Evolutionary conservation across 306 rosid genomes (phyloP).

Genomic region (Comarum palustre): DNA sequence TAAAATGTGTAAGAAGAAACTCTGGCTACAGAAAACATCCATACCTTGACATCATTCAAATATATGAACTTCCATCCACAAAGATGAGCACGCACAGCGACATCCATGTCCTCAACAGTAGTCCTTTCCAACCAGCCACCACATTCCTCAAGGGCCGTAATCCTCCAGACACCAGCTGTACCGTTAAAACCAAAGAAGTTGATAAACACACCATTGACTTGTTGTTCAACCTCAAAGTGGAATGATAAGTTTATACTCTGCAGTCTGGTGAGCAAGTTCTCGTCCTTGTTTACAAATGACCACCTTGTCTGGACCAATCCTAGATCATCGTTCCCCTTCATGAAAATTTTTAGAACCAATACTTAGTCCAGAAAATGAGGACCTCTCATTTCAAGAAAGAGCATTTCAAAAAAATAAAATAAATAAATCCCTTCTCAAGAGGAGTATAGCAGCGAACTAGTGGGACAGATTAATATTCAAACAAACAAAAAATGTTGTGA

Average conservation of each 20-base stretch:
- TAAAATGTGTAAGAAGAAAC: no score
- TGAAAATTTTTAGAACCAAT: slow-evolving; percentile 9
- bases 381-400: neutral
- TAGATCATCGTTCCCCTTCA: slow-evolving; percentile 89
- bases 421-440: neutral
- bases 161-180: slow-evolving; percentile 84
- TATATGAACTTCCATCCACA: slow-evolving; percentile 73
- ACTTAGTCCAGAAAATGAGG: slow-evolving; percentile 1
- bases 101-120: slow-evolving; percentile 82
- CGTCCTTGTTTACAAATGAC: slow-evolving; percentile 97
- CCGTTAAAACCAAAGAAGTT: slow-evolving; percentile 83
- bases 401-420: neutral
- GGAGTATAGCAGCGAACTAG: neutral
- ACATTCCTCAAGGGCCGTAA: slow-evolving; percentile 70
- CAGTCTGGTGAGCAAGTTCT: slow-evolving; percentile 92
- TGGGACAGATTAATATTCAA: neutral
- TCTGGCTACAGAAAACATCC: no score
- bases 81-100: slow-evolving; percentile 78
- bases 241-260: slow-evolving; percentile 88
- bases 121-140: slow-evolving; percentile 85
- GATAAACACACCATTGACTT: slow-evolving; percentile 82
- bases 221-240: slow-evolving; percentile 99
- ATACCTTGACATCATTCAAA: slow-evolving; percentile 72
- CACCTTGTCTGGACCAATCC: slow-evolving; percentile 95
- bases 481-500: neutral